Evolutionary conservation across 345 rosid genomes (phyloP), one percentile per base, ranked within the genome.

Genomic region (Laguncularia racemosa): DNA sequence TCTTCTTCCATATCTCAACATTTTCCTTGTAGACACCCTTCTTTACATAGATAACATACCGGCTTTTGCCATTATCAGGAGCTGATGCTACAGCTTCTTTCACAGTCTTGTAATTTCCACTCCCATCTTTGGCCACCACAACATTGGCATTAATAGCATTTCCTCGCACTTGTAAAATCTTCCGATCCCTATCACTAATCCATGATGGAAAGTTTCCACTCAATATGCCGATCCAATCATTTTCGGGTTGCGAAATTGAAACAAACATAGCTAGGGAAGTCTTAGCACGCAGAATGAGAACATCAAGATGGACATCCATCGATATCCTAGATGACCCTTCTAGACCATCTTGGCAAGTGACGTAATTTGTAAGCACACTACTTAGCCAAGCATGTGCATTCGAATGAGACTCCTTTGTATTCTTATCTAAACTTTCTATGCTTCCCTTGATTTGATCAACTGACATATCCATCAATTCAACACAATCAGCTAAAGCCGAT

Each of bases 301-400:
- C 82, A 59, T 65, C 63, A 16, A 90, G 54, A 50, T 57, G 62
- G 14, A 70, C 63, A 23, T 72, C 59, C 73, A 82, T 69, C 67
- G 62, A 54, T 47, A 57, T 57, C 21, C 28, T 23, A 23, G 51
- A 67, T 20, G 70, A 57, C 53, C 62, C 80, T 8, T 58, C 56
- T 8, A 77, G 70, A 63, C 86, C 78, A 48, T 91, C 97, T 26
- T 73, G 60, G 67, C 96, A 88, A 7, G 96, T 88, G 82, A 80
- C 74, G 46, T 85, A 85, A 67, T 88, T 88, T 13, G 96, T 85
- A 58, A 91, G 77, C 14, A 86, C 84, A 20, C 83, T 67, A 67
- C 97, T 88, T 55, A 91, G 72, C 97, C 97, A 91, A 26, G 88
- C 56, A 47, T 85, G 79, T 6, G 79, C 85, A 59, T 85, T 83